Evolutionary conservation across 345 rosid species (phyloP).

Genomic region (Barbarea vulgaris): DNA sequence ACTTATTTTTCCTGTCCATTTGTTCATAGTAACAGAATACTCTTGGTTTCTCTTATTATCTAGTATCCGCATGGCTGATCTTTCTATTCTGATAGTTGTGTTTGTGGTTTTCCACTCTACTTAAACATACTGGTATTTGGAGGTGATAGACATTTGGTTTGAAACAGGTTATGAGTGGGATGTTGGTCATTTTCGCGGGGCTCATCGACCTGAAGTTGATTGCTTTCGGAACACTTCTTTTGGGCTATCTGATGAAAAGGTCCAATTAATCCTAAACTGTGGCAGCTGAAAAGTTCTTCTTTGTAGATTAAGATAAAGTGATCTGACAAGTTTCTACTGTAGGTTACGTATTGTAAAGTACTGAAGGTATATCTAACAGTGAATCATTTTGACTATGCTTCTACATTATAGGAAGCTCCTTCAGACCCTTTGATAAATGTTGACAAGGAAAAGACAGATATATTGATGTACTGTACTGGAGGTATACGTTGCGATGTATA

Average conservation of each 20-base stretch:
- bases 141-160: slow-evolving; percentile 30
- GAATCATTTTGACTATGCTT: not conserved
- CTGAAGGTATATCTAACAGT: slow-evolving; percentile 1
- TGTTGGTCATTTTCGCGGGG: slow-evolving; percentile 85
- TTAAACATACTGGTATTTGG: slow-evolving; percentile 10
- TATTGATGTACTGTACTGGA: slow-evolving; percentile 94
- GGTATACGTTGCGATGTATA: slow-evolving; percentile 98
- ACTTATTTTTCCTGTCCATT: slow-evolving; percentile 7
- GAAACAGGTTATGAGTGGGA: slow-evolving; percentile 95
- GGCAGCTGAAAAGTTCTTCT: not conserved
- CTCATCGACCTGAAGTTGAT: slow-evolving; percentile 83
- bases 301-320: not conserved
- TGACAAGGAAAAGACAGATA: slow-evolving; percentile 69
- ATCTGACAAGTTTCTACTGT: slow-evolving; percentile 9
- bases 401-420: slow-evolving; percentile 49
- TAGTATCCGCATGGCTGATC: not conserved
- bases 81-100: not conserved
- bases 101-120: slow-evolving; percentile 2
- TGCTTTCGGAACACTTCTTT: slow-evolving; percentile 87
- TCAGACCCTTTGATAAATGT: slow-evolving; percentile 73
- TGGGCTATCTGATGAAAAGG: slow-evolving; percentile 66
- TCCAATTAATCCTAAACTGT: slow-evolving; percentile 29
- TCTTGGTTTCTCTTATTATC: slow-evolving; percentile 1
- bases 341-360: not conserved
- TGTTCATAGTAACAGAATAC: not conserved